These are phyloP conservation scores for Penicillium sp. DNA, from an alignment of 2,329 filamentous ascomycete species.

Conservation along the genomic window DNA sequence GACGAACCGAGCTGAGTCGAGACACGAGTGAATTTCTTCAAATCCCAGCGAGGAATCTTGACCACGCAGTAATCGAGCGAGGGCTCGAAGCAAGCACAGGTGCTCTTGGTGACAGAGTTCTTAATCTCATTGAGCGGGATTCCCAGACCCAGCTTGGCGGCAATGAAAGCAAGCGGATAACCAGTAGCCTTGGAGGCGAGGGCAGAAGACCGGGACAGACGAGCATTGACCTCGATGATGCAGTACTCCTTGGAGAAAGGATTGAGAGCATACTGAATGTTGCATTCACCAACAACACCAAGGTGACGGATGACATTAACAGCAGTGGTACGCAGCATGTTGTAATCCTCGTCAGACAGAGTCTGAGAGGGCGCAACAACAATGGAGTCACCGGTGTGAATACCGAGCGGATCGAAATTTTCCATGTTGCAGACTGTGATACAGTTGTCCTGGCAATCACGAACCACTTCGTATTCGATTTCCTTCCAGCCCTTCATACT, in stretches of 20 bases:
- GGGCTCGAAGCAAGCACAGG: constrained; percentile 96
- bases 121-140: constrained; percentile 95
- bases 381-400: constrained; percentile 96
- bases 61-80: constrained; percentile 97
- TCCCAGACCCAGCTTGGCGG: constrained; percentile 88
- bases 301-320: constrained; percentile 96
- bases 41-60: constrained; percentile 97
- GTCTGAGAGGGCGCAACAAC: constrained; percentile 97
- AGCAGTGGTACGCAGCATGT: constrained; percentile 95
- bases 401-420: constrained; percentile 97
- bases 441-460: constrained; percentile 93
- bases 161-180: constrained; percentile 92
- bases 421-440: constrained; percentile 99
- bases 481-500: constrained; percentile 99
- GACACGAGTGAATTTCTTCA: constrained; percentile 97
- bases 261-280: constrained; percentile 97
- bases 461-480: constrained; percentile 97
- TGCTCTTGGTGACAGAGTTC: constrained; percentile 92
- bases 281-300: constrained; percentile 96
- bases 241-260: constrained; percentile 94
- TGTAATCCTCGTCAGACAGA: constrained; percentile 94
- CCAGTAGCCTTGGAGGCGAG: constrained; percentile 95
- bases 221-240: constrained; percentile 98
- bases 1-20: constrained; percentile 93
- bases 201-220: constrained; percentile 89